These are phyloP conservation scores for Hanseniaspora nectarophila DNA, from an alignment of 805 yeast genomes.

Conservation along the genomic window DNA sequence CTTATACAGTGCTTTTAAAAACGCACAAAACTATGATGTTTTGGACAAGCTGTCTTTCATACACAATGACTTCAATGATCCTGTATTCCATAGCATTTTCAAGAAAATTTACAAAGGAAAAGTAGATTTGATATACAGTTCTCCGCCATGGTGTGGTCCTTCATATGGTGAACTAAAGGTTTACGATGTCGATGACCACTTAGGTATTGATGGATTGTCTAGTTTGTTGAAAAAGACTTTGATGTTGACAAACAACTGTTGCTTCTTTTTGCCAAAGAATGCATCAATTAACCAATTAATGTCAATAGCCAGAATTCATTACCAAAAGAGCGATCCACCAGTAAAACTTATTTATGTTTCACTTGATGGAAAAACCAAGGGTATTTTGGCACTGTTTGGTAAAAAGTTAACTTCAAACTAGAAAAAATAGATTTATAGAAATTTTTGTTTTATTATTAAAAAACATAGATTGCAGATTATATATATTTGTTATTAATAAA, in stretches of 20 bases:
- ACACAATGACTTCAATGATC: constrained; percentile 37
- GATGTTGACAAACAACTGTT: constrained; percentile 37
- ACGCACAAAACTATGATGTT: constrained; percentile 53
- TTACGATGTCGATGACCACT: constrained; percentile 37
- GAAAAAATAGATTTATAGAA: no score
- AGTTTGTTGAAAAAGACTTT: constrained; percentile 35
- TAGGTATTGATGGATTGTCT: constrained; percentile 38
- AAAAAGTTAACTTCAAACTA: constrained; percentile 24
- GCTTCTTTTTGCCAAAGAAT: constrained; percentile 53
- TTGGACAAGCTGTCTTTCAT: constrained; percentile 38
- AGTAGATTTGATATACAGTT: constrained; percentile 39
- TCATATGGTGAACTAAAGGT: constrained; percentile 34
- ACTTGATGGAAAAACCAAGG: constrained; percentile 37
- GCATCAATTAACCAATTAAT: constrained; percentile 43
- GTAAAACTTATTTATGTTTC: constrained; percentile 37
- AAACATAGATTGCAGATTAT: no score
- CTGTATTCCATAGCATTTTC: constrained; percentile 19
- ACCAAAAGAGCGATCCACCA: constrained; percentile 34
- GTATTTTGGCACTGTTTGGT: constrained; percentile 54
- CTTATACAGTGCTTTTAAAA: constrained; percentile 53
- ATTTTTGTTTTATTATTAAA: no score
- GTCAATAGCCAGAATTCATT: constrained; percentile 34
- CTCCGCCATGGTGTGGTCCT: constrained; percentile 89
- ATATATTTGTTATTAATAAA: background rate
- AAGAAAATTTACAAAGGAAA: constrained; percentile 18